Conservation (phyloP, 306 rosid genomes). For the Corylus heterophylla region DNA sequence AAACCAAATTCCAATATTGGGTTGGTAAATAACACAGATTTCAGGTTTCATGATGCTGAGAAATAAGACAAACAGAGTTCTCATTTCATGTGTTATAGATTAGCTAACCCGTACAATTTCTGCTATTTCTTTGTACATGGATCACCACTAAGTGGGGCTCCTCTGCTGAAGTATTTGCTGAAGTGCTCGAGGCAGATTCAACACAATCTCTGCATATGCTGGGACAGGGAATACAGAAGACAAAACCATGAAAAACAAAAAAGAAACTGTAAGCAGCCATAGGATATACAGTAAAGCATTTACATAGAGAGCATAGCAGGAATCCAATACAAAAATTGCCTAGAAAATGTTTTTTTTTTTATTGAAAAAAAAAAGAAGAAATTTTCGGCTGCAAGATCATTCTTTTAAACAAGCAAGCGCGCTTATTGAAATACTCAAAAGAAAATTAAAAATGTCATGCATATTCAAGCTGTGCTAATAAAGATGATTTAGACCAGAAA, state of each 20-base stretch:
- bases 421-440: too few species aligned
- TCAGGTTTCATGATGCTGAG: constrained; percentile 2
- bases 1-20: constrained; percentile 19
- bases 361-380: too few species aligned
- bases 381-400: neutral
- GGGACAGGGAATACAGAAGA: constrained; percentile 28
- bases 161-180: constrained; percentile 53
- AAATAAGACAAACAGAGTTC: neutral
- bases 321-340: constrained; percentile 3
- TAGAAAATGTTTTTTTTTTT: neutral
- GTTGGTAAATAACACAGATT: constrained; percentile 3
- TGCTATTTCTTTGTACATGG: constrained; percentile 38
- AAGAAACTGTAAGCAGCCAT: neutral
- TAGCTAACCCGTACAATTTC: constrained; percentile 24
- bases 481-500: neutral
- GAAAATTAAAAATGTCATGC: neutral
- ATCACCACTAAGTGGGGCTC: constrained; percentile 32
- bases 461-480: neutral
- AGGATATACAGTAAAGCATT: constrained; percentile 3
- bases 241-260: constrained; percentile 2
- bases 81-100: neutral
- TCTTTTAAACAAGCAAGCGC: neutral
- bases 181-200: constrained; percentile 75
- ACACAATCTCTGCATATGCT: constrained; percentile 93
- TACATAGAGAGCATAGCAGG: constrained; percentile 7